Conservation (phyloP, 2,329 filamentous ascomycete species). For the Hypoxylon sp. region DNA sequence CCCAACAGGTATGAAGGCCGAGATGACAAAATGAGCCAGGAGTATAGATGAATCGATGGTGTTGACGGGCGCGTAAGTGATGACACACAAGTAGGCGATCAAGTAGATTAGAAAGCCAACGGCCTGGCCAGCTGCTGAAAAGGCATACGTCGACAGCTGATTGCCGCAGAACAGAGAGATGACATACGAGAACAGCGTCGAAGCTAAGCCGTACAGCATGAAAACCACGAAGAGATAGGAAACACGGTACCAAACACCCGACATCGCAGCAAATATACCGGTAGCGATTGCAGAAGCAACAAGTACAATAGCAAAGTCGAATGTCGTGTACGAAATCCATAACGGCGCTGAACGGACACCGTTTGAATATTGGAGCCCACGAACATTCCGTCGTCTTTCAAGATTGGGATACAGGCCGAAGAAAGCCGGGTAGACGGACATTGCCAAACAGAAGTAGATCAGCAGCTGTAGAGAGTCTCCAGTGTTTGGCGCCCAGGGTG, state of each 20-base stretch:
- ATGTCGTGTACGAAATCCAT: constrained; percentile 83
- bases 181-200: constrained; percentile 79
- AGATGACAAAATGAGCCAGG: constrained; percentile 78
- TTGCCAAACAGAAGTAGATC: constrained; percentile 81
- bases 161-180: constrained; percentile 81
- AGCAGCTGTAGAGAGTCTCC: constrained; percentile 81
- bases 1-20: constrained; percentile 77
- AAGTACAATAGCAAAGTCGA: constrained; percentile 81
- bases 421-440: constrained; percentile 83
- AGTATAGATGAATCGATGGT: constrained; percentile 73
- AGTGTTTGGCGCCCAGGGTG: constrained; percentile 72
- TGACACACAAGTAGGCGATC: constrained; percentile 73
- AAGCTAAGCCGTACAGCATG: constrained; percentile 80
- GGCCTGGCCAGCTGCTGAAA: constrained; percentile 79
- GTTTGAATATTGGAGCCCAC: constrained; percentile 90
- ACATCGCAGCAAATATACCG: constrained; percentile 72
- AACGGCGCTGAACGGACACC: constrained; percentile 83
- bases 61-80: constrained; percentile 77
- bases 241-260: constrained; percentile 76
- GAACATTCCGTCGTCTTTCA: constrained; percentile 80
- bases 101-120: constrained; percentile 76
- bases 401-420: constrained; percentile 90
- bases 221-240: constrained; percentile 85
- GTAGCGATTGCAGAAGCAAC: constrained; percentile 71
- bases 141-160: constrained; percentile 85